phyloP scores from a whole-genome alignment of 345 rosid species.

The Excoecaria cochinchinensis region DNA sequence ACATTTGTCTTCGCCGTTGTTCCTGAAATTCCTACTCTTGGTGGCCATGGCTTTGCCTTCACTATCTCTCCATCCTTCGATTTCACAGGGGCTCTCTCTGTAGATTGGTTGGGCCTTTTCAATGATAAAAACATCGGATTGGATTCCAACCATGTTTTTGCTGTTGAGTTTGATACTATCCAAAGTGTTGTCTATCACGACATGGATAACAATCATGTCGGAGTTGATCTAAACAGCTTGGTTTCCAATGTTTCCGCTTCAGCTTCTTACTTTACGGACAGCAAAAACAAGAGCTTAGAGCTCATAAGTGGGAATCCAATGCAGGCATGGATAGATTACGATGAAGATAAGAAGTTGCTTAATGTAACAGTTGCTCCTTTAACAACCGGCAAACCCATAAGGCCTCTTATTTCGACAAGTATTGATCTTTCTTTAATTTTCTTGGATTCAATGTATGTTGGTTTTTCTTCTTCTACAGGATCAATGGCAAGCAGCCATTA shows the following conservation, averaged over 20 bases:
- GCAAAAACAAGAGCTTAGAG: background rate
- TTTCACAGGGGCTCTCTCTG: conserved; percentile 4
- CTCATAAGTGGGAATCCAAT: conserved; percentile 3
- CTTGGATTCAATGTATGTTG: background rate
- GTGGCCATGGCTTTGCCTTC: conserved; percentile 35
- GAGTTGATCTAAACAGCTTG: conserved; percentile 19
- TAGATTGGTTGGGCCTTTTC: conserved; percentile 20
- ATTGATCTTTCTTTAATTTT: background rate
- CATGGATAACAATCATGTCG: conserved; percentile 14
- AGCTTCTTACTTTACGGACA: background rate
- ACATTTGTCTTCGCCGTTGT: conserved; percentile 24
- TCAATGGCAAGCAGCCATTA: background rate
- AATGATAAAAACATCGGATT: conserved; percentile 1
- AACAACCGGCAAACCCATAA: background rate
- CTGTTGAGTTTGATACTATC: conserved; percentile 16
- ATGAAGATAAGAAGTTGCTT: background rate
- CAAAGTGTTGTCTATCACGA: conserved; percentile 1
- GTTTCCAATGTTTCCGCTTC: background rate
- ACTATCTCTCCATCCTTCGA: conserved; percentile 13
- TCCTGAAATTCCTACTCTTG: background rate
- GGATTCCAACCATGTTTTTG: conserved; percentile 10
- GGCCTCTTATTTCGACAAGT: background rate
- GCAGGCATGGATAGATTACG: conserved; percentile 9
- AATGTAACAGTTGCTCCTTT: background rate
- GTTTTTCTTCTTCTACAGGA: background rate